Base-by-base conservation (phyloP, 768 basidiomycete genomes). In the Pulveroboletus sp. region DNA sequence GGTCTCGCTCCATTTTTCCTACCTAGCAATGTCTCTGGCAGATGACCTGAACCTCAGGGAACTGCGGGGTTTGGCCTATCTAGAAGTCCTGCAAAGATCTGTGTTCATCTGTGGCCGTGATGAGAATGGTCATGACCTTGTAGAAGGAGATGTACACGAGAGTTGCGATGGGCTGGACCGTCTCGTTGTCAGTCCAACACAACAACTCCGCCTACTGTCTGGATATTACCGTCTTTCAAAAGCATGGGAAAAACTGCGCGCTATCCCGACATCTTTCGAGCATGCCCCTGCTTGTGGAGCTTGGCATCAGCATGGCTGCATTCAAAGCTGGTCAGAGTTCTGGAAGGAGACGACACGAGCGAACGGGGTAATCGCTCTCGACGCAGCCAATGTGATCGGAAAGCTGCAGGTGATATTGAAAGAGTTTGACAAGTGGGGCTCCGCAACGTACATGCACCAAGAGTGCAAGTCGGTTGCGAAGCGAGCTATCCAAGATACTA, bases 401-500 rank as follows among this genome's bases (percentile, higher is more conserved):
- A 75, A 82, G 50, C 62, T 89, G 56, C 78, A 69, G 59, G 71
- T 78, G 49, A 73, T 89, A 31, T 69, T 79, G 57, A 82, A 81
- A 66, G 84, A 87, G 47, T 84, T 82, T 50, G 85, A 86, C 48
- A 72, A 79, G 45, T 82, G 82, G 80, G 84, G 85, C 2, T 78
- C 76, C 50, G 81, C 81, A 49, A 81, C 82, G n/a, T 85, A 86
- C 60, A 87, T 88, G 87, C 84, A 87, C 57, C 82, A 80, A 48
- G 87, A 87, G 48, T 89, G 87, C 69, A 74, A 82, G 60, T 65
- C 71, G 58, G 64, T 70, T 19, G 87, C 85, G 20, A 76, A 76
- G 62, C 75, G 75, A 56, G 73, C 74, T 39, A 79, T 88, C 39
- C 63, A 66, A 20, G 82, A 82, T 37, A 67, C 75, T 45, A 72